Evolutionary conservation across 2,329 filamentous ascomycete species (phyloP), one percentile per base, ranked within the genome.

Genomic region (Leptosphaerulina australis): DNA sequence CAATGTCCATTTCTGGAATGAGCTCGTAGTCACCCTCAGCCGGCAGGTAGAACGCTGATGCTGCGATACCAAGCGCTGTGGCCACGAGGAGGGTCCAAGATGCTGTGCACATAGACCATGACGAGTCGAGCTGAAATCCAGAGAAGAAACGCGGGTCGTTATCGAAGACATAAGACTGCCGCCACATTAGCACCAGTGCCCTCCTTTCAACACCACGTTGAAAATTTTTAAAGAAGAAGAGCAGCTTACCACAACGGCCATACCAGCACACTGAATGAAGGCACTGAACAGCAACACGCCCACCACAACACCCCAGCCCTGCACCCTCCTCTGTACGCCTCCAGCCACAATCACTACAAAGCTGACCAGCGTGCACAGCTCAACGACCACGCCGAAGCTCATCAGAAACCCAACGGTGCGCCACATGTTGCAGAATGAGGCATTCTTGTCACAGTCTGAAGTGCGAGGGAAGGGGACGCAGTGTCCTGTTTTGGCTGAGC

Each of bases 381-480:
- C 87, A 29, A 94, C 71, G n/a, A 96, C 85, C 28, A 91, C 83
- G 6, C 88, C 83, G 63, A 97, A 89, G 43, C 87, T 89, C 77
- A 96, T 91, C 58, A 96, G 75, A 74, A 97, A 97, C 18, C 90
- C 91, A 26, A 91, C 86, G 20, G 86, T 90, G 51, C 89, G 83
- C 93, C 93, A 99, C 81, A 95, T 88, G 63, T 86, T 88, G 79
- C 94, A 97, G 76, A 97, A 97, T 66, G 84, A 81, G 61, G 87
- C 83, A 43, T 84, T 82, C 61, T 80, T 81, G 46, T 78, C 76
- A 73, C 90, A 93, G 69, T 90, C 86, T 48, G 83, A 78, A 44
- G 81, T 76, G 57, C 81, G 79, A 3, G 90, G 90, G 71, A 91
- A 94, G 24, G 78, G 75, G 18, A 79, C 78, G 72, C 88, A 92